Evolutionary conservation across 2,329 filamentous ascomycete genomes (phyloP).

Genomic region (Xylariaceae sp.): DNA sequence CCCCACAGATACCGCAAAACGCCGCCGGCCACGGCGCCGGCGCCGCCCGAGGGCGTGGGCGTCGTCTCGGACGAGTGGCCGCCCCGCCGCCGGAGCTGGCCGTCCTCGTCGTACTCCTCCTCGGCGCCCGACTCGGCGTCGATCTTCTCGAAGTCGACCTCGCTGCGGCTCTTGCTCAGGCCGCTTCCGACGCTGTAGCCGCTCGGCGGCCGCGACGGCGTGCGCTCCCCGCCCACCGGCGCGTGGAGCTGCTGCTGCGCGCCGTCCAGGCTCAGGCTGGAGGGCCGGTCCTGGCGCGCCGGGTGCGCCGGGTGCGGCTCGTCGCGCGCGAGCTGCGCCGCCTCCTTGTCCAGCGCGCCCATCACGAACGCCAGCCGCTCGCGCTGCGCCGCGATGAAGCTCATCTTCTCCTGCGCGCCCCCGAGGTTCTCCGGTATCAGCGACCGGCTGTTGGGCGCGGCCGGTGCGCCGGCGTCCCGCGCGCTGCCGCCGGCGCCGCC

Average conservation of each 20-base stretch:
- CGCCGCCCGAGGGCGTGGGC: constrained; percentile 15
- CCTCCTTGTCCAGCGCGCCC: constrained; percentile 72
- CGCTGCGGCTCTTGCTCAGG: constrained; percentile 74
- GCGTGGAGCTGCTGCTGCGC: constrained; percentile 25
- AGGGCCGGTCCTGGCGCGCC: constrained; percentile 7
- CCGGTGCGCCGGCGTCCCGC: constrained; percentile 17
- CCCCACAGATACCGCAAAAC: constrained; percentile 18
- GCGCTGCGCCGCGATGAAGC: constrained; percentile 70
- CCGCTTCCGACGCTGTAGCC: constrained; percentile 44
- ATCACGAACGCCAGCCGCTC: constrained; percentile 69
- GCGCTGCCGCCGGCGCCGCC: constrained; percentile 3
- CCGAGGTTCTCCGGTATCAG: constrained; percentile 65
- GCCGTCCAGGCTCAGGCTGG: constrained; percentile 23
- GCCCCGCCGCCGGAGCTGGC: constrained; percentile 19
- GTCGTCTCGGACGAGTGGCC: constrained; percentile 13
- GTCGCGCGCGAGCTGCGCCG: constrained; percentile 46
- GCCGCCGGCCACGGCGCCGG: constrained; percentile 1
- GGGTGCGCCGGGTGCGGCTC: constrained; percentile 28
- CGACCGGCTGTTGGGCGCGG: constrained; percentile 40
- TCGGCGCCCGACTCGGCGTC: constrained; percentile 63
- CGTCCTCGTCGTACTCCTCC: constrained; percentile 33
- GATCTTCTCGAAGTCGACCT: constrained; percentile 84
- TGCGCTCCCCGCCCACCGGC: constrained; percentile 13
- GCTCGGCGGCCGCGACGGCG: constrained; percentile 36
- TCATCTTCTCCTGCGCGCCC: constrained; percentile 57